phyloP scores from a whole-genome alignment of 2,329 filamentous ascomycete species.

The Aspergillus ruber region DNA sequence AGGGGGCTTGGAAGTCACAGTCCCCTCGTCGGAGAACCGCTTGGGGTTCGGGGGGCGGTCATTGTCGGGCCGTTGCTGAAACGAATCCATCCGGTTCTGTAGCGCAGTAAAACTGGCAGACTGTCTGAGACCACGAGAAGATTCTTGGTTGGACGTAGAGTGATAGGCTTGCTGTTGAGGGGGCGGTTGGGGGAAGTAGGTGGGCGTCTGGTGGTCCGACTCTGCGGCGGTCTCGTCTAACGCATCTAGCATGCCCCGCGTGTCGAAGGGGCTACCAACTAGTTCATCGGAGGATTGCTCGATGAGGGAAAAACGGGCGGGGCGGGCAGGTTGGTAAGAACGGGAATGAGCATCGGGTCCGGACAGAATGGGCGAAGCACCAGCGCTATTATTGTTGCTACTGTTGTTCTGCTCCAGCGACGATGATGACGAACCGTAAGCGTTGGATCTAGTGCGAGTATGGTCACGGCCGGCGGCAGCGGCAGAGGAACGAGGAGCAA shows the following conservation, averaged over 20 bases:
- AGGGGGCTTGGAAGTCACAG: slow-evolving; percentile 51
- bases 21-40: slow-evolving; percentile 71
- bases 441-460: slow-evolving; percentile 40
- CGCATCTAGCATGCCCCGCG: slow-evolving; percentile 39
- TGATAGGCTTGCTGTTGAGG: slow-evolving; percentile 42
- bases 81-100: slow-evolving; percentile 46
- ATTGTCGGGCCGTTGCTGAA: slow-evolving; percentile 36
- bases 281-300: slow-evolving; percentile 41
- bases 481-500: slow-evolving; percentile 38
- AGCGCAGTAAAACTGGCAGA: slow-evolving; percentile 59
- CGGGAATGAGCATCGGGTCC: slow-evolving; percentile 26
- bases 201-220: slow-evolving; percentile 12
- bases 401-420: slow-evolving; percentile 36
- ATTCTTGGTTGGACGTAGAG: slow-evolving; percentile 50
- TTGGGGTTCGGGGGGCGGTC: slow-evolving; percentile 55
- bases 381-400: slow-evolving; percentile 28
- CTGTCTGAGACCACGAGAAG: slow-evolving; percentile 54
- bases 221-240: slow-evolving; percentile 35
- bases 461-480: slow-evolving; percentile 35
- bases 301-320: slow-evolving; percentile 30
- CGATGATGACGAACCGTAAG: slow-evolving; percentile 43
- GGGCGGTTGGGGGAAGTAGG: slow-evolving; percentile 13
- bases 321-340: slow-evolving; percentile 27
- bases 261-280: slow-evolving; percentile 38
- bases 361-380: slow-evolving; percentile 33